A percentile compares a stretch with the other conserved stretches of the same genome.
phyloP scores from a whole-genome alignment of 306 rosid species.

The Morella rubra region DNA sequence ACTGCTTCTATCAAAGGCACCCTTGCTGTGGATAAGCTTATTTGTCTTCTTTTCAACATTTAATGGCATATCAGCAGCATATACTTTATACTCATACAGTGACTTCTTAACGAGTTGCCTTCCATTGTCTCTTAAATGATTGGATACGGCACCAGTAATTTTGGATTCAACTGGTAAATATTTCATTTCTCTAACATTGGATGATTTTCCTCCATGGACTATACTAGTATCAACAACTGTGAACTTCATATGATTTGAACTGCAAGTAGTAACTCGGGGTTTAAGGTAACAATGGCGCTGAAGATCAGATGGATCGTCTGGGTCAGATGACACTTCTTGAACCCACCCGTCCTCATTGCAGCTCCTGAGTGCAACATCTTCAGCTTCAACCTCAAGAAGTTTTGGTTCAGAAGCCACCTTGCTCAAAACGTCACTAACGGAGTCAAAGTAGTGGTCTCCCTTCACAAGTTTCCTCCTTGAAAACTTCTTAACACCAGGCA shows the following conservation, averaged over 20 bases:
- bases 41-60: conserved; percentile 28
- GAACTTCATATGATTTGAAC: conserved; percentile 39
- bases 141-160: conserved; percentile 10
- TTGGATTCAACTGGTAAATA: conserved; percentile 37
- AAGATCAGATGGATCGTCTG: conserved; percentile 38
- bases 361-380: conserved; percentile 42
- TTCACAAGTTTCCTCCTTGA: conserved; percentile 64
- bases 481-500: conserved; percentile 73
- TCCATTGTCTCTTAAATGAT: conserved; percentile 28
- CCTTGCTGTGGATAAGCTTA: conserved; percentile 34
- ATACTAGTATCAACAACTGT: conserved; percentile 58
- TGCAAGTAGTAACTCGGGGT: conserved; percentile 48
- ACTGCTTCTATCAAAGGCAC: conserved; percentile 18
- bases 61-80: conserved; percentile 28
- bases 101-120: conserved; percentile 25
- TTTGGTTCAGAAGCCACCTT: conserved; percentile 75
- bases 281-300: conserved; percentile 65
- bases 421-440: conserved; percentile 71
- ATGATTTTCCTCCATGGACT: conserved; percentile 44
- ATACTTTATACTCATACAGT: conserved; percentile 27
- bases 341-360: conserved; percentile 35
- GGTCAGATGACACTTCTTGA: conserved; percentile 45
- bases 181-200: conserved; percentile 47
- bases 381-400: conserved; percentile 64
- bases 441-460: conserved; percentile 76